Evolutionary conservation across 169 alveolate genomes (phyloP).

Genomic region (Perkinsus chesapeaki): DNA sequence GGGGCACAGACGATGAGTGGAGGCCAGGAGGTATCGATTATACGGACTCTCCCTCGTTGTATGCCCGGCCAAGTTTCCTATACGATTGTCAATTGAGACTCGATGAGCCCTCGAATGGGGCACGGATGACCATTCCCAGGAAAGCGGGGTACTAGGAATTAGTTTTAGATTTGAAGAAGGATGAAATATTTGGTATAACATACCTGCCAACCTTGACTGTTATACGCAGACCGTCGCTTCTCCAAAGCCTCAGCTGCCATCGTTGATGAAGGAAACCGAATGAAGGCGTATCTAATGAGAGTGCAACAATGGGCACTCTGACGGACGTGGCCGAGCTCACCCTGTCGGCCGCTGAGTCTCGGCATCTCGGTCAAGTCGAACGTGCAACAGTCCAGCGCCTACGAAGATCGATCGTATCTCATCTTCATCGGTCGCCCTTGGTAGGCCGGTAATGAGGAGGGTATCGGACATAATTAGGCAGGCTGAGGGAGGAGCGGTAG

Average conservation of each 20-base stretch:
- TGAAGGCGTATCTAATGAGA: neutral
- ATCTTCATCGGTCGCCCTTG: neutral
- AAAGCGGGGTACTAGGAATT: too few relatives aligned
- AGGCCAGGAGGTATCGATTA: too few relatives aligned
- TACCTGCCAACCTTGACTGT: neutral
- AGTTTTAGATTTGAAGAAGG: too few relatives aligned
- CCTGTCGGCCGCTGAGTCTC: neutral
- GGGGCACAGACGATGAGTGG: too few relatives aligned
- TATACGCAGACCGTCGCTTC: neutral
- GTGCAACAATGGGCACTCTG: neutral
- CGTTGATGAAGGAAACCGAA: neutral
- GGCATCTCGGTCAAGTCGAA: neutral
- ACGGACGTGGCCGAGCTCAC: neutral
- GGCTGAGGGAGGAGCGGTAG: too few relatives aligned
- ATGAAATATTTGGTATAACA: neutral
- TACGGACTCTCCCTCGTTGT: too few relatives aligned
- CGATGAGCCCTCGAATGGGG: too few relatives aligned
- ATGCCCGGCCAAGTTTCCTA: too few relatives aligned
- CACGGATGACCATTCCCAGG: too few relatives aligned
- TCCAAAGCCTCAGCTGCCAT: neutral
- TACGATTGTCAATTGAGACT: too few relatives aligned
- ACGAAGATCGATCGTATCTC: neutral
- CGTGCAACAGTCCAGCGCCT: neutral
- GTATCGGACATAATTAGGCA: neutral
- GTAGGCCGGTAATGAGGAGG: neutral